These are phyloP conservation scores for Lippia alba DNA, from an alignment of 305 asterid species.

Conservation along the genomic window DNA sequence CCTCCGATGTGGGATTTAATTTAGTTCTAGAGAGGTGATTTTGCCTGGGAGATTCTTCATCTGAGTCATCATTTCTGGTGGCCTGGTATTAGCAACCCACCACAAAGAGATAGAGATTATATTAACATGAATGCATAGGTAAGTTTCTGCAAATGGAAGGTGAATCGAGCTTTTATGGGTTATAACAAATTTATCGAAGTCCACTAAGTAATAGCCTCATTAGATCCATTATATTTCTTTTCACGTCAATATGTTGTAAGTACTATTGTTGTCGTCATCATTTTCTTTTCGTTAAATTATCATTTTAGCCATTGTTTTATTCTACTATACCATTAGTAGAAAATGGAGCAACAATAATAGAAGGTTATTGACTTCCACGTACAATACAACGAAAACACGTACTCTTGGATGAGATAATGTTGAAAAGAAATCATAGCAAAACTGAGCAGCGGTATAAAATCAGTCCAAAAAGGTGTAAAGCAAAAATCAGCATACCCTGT, in stretches of 20 bases:
- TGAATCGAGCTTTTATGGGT: not conserved
- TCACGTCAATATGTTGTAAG: not conserved
- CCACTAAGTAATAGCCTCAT: not conserved
- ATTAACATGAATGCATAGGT: slow-evolving; percentile 7
- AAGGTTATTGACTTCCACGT: not conserved
- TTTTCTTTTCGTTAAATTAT: not conserved
- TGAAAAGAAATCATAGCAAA: slow-evolving; percentile 7
- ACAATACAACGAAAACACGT: no score
- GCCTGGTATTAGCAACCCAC: slow-evolving; percentile 54
- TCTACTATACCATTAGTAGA: not conserved
- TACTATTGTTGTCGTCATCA: not conserved
- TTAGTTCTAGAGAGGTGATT: slow-evolving; percentile 45
- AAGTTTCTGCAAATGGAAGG: not conserved
- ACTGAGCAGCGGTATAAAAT: slow-evolving; percentile 3
- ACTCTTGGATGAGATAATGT: not conserved
- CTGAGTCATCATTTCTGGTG: slow-evolving; percentile 69
- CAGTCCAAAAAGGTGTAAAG: not conserved
- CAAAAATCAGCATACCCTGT: not conserved
- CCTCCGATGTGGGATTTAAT: slow-evolving; percentile 44
- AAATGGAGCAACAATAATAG: slow-evolving; percentile 10
- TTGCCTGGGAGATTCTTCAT: slow-evolving; percentile 57
- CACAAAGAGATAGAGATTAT: slow-evolving; percentile 18
- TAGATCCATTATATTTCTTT: not conserved
- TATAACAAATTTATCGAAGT: not conserved
- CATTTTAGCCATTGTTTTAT: not conserved